Base-by-base conservation (phyloP, 2,329 filamentous ascomycete genomes). In the Penicillium sp. region DNA sequence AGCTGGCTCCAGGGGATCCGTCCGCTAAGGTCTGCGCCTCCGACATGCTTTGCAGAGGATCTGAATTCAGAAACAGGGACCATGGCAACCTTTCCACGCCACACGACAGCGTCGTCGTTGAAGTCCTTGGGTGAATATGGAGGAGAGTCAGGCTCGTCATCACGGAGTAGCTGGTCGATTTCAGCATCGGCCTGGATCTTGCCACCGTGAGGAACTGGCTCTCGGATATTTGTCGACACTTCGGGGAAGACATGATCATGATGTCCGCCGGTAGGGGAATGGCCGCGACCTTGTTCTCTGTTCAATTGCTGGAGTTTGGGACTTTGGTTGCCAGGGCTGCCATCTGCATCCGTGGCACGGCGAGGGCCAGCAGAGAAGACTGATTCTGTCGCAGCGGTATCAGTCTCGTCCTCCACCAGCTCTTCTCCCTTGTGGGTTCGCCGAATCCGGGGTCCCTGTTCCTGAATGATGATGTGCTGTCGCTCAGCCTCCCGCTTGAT, bases 391-490 rank as follows among this genome's bases (percentile, higher is more conserved):
- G 77, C 70, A 41, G 77, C 77, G 59, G 71, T 70, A 61, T 82
- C 76, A 51, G 77, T 82, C 36, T 96, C 91, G 47, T 89, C 87
- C 61, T 94, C 92, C 16, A 98, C 84, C 16, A 96, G 76, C 72
- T 98, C 95, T 59, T 97, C 93, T 13, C 95, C 95, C 75, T 98
- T 98, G 79, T 98, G 94, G 2, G 94, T 97, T 66, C 91, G 87
- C 68, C 92, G 86, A 57, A 97, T 88, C 3, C 92, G 87, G 4
- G 93, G 90, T 1, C 86, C 92, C 50, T 86, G 83, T 19, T 90
- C 86, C 14, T 91, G 85, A 60, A 94, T 87, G 36, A 96, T 84
- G 49, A 95, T 93, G 47, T 94, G 90, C 60, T 86, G 83, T 41
- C 79, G 77, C 69, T 88, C 85, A 41, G 87, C 78, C 56, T 83